Base-by-base conservation (phyloP, 1,139 yeast species). In the Kurtzmaniella natalensis region DNA sequence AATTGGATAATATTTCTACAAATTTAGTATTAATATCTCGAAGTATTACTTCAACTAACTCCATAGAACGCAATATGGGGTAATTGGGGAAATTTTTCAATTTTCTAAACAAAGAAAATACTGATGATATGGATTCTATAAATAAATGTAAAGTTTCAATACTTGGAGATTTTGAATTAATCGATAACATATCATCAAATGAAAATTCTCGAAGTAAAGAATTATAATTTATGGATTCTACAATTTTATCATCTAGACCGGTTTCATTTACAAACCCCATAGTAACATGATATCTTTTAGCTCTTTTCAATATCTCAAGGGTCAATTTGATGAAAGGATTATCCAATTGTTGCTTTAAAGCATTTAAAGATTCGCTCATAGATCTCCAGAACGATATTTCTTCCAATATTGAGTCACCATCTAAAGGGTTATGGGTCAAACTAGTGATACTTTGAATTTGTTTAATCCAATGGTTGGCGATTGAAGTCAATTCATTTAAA, bases 311-410 rank as follows among this genome's bases (percentile, higher is more conserved):
- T 1, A 85, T 60, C 3, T 75, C 76, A 16, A 87, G 56, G 0
- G 94, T 76, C n/a, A 72, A 52, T 18, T 59, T 61, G 1, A 86
- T 75, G 22, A 76, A 79, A 0, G 70, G 66, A 0, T 76, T 62
- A 7, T 68, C 56, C 2, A 84, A 56, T 51, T 87, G 96, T 2
- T 64, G 64, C 34, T 74, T 73, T 1, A 86, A 66, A 4, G 78
- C 64, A 5, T 50, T 42, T 24, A 89, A 59, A 0, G 88, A 81
- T 1, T 60, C 53, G 47, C 85, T 94, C 66, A 85, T 68, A 0
- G 87, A 75, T 16, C 66, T 63, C 96, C 97, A 89, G 47, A 85
- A 89, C 34, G 71, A 76, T 9, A 83, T 69, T 49, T 89, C 96
- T 35, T 84, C 92, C 1, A 63, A 47, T 5, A 69, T 47, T 0